These are phyloP conservation scores for Periglandula ipomoeae DNA, from an alignment of 2,329 filamentous ascomycete genomes.

Conservation along the genomic window DNA sequence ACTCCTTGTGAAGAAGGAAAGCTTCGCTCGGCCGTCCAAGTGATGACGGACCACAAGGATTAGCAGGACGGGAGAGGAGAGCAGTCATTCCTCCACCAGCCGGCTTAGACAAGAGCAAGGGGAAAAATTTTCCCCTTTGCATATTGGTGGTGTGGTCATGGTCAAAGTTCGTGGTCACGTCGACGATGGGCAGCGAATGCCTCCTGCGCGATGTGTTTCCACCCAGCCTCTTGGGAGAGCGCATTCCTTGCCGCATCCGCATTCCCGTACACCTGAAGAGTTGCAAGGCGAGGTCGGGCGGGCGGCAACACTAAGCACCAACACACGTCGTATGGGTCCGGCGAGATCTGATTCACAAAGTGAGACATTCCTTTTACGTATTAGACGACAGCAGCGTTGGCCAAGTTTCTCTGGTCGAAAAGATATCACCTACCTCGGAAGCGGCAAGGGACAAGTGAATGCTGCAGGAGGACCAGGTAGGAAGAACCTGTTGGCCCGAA, in stretches of 20 bases:
- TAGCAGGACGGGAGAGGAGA: neutral
- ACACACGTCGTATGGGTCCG: no score
- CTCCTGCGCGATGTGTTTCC: neutral
- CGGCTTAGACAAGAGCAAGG: neutral
- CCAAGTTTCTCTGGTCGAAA: no score
- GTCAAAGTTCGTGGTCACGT: no score
- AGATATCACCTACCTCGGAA: no score
- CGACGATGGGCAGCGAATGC: neutral
- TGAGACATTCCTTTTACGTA: no score
- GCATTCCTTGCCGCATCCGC: neutral
- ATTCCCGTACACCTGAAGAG: neutral
- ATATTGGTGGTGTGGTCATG: neutral
- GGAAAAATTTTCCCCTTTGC: neutral
- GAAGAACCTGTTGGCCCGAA: no score
- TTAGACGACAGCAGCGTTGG: no score
- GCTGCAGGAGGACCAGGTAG: no score
- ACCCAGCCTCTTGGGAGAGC: neutral
- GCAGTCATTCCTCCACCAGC: neutral
- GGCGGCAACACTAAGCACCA: no score
- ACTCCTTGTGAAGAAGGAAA: neutral
- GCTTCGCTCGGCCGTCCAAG: neutral
- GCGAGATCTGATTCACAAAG: neutral
- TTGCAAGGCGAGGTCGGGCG: constrained; percentile 1
- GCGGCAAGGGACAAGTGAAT: no score
- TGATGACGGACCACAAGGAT: neutral